Evolutionary conservation across 805 yeast species (phyloP), one percentile per base, ranked within the genome.

Genomic region (Metschnikowia rubicola): DNA sequence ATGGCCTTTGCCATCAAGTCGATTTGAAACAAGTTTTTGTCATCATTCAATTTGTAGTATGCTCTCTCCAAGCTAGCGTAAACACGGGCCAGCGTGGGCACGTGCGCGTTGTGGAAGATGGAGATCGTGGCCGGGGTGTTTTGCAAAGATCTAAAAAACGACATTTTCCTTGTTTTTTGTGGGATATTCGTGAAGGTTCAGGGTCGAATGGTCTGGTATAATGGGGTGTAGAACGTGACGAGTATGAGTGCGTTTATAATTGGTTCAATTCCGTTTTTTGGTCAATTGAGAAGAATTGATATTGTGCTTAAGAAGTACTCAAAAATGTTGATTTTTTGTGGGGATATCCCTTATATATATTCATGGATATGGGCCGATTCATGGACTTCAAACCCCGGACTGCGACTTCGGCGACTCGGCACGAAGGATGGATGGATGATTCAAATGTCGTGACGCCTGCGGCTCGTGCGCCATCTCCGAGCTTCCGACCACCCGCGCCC

Each of bases 111-210:
- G 58, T 71, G 75, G 61, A 71, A 72, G 35, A 72, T 70, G 43
- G 69, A 56, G 37, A 72, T 63, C 9, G 71, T 68, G 37, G 74
- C 73, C 7, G 75, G 74, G 10, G 71, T 61, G 57, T 61, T 57
- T 47, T 72, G 77, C 42, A 72, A 62, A 11, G 74, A 64, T 63
- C 64, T 70, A 58, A 72, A 72, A 51, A 72, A 67, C 31, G 73
- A 66, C 73, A 68, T 68, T 29, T 31, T 30, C 8, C 26, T 21
- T 29, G 29, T 29, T 19, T 36, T 42, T 32, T 28, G 41, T 30
- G 38, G 47, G 38, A 34, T 35, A 15, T 17, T n/a, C 9, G 10
- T 30, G 35, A 30, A 28, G 19, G 10, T 11, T n/a, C 19, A 15
- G 3, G 30, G 40, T 38, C 31, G 19, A 33, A 33, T 15, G 11